phyloP scores from a whole-genome alignment of 2,329 filamentous ascomycete species.

The Ophiostoma angusticollis region DNA sequence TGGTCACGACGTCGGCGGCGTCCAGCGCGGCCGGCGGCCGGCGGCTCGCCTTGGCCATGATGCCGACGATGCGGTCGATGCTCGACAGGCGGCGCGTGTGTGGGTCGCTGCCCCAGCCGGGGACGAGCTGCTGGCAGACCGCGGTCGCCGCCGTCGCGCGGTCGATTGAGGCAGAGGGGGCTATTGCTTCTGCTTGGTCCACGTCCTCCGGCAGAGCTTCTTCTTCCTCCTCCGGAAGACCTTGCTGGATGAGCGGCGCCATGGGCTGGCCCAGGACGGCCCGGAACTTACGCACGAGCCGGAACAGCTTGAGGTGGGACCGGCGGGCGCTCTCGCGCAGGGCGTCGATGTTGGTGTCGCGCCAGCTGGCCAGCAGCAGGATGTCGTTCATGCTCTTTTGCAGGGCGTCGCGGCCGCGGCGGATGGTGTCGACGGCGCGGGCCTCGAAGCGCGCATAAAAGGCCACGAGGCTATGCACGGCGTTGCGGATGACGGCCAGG shows the following conservation, averaged over 20 bases:
- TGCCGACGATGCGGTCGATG: conserved; percentile 52
- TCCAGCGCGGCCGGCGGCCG: conserved; percentile 33
- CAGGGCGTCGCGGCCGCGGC: conserved; percentile 55
- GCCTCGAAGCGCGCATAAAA: conserved; percentile 63
- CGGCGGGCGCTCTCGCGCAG: conserved; percentile 78
- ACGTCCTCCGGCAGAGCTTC: not conserved
- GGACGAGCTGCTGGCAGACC: conserved; percentile 23
- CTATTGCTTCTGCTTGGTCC: not conserved
- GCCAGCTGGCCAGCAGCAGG: conserved; percentile 92
- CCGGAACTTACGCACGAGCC: conserved; percentile 81
- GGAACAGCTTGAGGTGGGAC: conserved; percentile 86
- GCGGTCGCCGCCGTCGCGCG: conserved; percentile 19
- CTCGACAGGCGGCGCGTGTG: conserved; percentile 56
- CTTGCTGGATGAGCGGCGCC: conserved; percentile 46
- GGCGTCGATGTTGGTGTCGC: conserved; percentile 88
- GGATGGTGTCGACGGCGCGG: conserved; percentile 50
- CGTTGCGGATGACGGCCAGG: conserved; percentile 46
- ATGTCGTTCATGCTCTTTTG: conserved; percentile 90
- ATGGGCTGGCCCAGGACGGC: conserved; percentile 65
- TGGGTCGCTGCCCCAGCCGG: conserved; percentile 24
- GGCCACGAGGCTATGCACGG: conserved; percentile 62
- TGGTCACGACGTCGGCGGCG: conserved; percentile 46
- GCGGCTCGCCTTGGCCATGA: conserved; percentile 40
- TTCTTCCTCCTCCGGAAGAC: conserved; percentile 37
- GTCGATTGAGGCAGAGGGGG: conserved; percentile 1